These are phyloP conservation scores for Lachnellula suecica DNA, from an alignment of 2,329 filamentous ascomycete species.

Conservation along the genomic window DNA sequence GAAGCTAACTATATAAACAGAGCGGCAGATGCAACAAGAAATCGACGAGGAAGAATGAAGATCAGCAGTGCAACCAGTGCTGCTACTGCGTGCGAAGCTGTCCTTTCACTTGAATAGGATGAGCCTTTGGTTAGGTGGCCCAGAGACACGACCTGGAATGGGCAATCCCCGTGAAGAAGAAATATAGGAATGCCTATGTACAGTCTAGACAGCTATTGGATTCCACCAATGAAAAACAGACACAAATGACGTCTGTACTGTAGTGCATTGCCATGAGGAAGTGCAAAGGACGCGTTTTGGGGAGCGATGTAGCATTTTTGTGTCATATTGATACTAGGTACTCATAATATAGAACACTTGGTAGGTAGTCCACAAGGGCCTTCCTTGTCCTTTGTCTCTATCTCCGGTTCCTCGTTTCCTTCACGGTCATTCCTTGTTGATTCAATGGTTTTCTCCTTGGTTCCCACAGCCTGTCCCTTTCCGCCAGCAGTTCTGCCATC, in stretches of 20 bases:
- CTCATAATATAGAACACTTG: constrained; percentile 61
- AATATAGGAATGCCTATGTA: no score
- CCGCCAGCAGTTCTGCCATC: constrained; percentile 47
- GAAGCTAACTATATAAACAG: constrained; percentile 2
- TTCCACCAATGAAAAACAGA: no score
- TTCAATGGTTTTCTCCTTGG: constrained; percentile 12
- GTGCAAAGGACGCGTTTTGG: background rate
- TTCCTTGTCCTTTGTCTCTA: constrained; percentile 51
- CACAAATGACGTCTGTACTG: no score
- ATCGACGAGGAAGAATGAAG: constrained; percentile 17
- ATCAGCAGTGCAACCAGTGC: no score
- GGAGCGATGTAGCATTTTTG: background rate
- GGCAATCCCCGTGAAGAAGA: no score
- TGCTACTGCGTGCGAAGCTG: no score
- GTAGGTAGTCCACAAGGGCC: constrained; percentile 75
- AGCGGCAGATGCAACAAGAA: constrained; percentile 23
- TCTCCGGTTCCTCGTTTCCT: constrained; percentile 26
- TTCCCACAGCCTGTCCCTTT: constrained; percentile 17
- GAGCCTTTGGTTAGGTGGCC: no score
- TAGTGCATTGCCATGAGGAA: no score
- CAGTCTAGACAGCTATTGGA: no score
- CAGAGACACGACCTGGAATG: no score
- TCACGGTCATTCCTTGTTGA: constrained; percentile 26
- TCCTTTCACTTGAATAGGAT: no score
- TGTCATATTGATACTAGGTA: constrained; percentile 40